phyloP scores from a whole-genome alignment of 768 basidiomycete species.

The Auriscalpium vulgare region DNA sequence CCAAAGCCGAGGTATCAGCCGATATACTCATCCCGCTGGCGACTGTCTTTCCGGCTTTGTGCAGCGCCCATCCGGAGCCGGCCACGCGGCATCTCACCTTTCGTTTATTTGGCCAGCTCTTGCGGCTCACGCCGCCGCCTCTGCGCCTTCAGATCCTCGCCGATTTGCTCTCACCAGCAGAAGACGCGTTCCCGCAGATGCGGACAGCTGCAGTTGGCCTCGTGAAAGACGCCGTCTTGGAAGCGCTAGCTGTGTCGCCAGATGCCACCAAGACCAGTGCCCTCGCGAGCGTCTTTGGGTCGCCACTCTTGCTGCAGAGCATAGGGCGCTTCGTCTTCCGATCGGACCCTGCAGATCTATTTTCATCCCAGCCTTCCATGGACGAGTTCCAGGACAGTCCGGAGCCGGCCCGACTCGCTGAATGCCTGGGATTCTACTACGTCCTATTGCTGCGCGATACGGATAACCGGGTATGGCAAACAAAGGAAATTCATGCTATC shows the following conservation, averaged over 20 bases:
- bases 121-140: conserved; percentile 38
- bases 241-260: conserved; percentile 30
- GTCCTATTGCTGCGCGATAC: conserved; percentile 52
- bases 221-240: conserved; percentile 58
- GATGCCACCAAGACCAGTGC: not conserved
- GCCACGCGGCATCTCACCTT: conserved; percentile 51
- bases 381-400: conserved; percentile 41
- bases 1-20: conserved; percentile 24
- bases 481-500: not conserved
- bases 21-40: conserved; percentile 43
- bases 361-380: conserved; percentile 20
- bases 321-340: conserved; percentile 57
- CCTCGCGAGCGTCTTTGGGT: conserved; percentile 39
- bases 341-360: conserved; percentile 46
- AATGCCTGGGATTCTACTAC: conserved; percentile 64
- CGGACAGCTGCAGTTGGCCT: conserved; percentile 60
- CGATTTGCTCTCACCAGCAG: conserved; percentile 37
- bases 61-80: conserved; percentile 56
- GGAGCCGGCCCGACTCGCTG: conserved; percentile 55
- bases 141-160: conserved; percentile 47
- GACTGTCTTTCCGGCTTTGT: conserved; percentile 43
- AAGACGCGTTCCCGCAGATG: conserved; percentile 54
- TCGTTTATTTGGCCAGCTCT: conserved; percentile 47
- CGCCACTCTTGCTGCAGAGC: conserved; percentile 43
- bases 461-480: conserved; percentile 40